Conservation (phyloP, 2,329 filamentous ascomycete species). For the Cladosporium sphaerospermum region DNA sequence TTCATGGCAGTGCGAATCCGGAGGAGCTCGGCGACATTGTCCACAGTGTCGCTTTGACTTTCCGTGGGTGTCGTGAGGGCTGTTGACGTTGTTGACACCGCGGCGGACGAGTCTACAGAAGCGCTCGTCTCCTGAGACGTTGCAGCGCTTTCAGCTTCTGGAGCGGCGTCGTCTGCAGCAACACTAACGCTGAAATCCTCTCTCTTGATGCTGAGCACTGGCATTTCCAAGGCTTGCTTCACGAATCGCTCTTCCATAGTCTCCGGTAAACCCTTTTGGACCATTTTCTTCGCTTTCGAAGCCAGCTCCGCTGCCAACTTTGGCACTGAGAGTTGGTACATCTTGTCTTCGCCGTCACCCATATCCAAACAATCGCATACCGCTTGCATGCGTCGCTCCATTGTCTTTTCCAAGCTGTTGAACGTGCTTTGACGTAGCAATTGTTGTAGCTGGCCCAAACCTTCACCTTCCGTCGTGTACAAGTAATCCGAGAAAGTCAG, state of each 20-base stretch:
- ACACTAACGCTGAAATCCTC: slow-evolving; percentile 42
- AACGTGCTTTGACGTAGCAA: slow-evolving; percentile 39
- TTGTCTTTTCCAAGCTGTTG: slow-evolving; percentile 41
- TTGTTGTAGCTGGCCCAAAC: slow-evolving; percentile 52
- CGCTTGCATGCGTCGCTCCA: slow-evolving; percentile 51
- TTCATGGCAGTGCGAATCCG: slow-evolving; percentile 58
- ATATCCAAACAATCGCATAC: slow-evolving; percentile 81
- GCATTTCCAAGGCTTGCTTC: slow-evolving; percentile 65
- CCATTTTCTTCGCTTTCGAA: slow-evolving; percentile 65
- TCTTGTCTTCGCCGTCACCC: slow-evolving; percentile 75
- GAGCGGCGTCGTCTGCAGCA: slow-evolving; percentile 19
- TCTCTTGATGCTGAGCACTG: slow-evolving; percentile 62
- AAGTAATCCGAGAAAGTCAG: slow-evolving; percentile 66
- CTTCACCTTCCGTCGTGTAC: slow-evolving; percentile 51
- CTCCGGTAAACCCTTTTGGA: slow-evolving; percentile 58
- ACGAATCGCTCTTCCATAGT: slow-evolving; percentile 87
- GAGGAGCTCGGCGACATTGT: slow-evolving; percentile 53
- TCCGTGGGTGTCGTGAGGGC: slow-evolving; percentile 23
- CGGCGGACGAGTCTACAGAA: slow-evolving; percentile 18
- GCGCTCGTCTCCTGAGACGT: slow-evolving; percentile 23
- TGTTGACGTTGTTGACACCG: slow-evolving; percentile 20
- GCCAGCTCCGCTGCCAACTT: slow-evolving; percentile 64
- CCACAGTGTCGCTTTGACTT: slow-evolving; percentile 5
- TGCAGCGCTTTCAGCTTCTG: slow-evolving; percentile 14
- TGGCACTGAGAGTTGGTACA: slow-evolving; percentile 71